phyloP scores from a whole-genome alignment of 768 basidiomycete species.

The Chalciporus sphaerocephalus region DNA sequence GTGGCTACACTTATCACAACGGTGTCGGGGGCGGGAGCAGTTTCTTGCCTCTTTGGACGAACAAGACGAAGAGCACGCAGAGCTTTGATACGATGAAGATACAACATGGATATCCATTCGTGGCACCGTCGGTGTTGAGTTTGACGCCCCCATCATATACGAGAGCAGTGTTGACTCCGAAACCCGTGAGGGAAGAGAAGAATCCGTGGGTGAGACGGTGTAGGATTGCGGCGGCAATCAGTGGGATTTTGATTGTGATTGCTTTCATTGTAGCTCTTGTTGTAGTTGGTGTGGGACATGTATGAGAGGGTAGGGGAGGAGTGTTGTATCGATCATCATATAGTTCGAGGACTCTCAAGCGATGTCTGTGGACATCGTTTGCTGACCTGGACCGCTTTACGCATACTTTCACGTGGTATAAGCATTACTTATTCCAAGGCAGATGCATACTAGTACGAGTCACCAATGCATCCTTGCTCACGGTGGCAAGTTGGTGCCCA shows the following conservation, averaged over 20 bases:
- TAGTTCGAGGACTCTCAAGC: no score
- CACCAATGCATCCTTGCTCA: no score
- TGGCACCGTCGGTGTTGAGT: constrained; percentile 44
- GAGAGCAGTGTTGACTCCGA: constrained; percentile 18
- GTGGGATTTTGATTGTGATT: constrained; percentile 43
- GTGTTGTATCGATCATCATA: not conserved
- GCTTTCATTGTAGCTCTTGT: constrained; percentile 52
- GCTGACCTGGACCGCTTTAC: no score
- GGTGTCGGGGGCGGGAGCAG: constrained; percentile 40
- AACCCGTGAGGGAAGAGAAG: constrained; percentile 16
- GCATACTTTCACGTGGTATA: no score
- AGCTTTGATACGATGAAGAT: constrained; percentile 43
- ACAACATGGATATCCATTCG: constrained; percentile 54
- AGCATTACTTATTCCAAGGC: no score
- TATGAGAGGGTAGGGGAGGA: not conserved
- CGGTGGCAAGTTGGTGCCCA: no score
- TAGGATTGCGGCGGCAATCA: constrained; percentile 60
- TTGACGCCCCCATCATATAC: constrained; percentile 27
- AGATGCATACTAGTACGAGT: no score
- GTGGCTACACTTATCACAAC: constrained; percentile 22
- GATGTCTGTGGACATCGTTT: no score
- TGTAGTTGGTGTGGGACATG: constrained; percentile 20
- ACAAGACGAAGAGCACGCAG: constrained; percentile 39
- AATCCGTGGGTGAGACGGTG: constrained; percentile 42
- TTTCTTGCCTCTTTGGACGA: constrained; percentile 30